Percentiles rank a stretch among this genome's conserved stretches.
phyloP scores from a whole-genome alignment of 495 filamentous ascomycete genomes.

The Emericellopsis terricola region DNA sequence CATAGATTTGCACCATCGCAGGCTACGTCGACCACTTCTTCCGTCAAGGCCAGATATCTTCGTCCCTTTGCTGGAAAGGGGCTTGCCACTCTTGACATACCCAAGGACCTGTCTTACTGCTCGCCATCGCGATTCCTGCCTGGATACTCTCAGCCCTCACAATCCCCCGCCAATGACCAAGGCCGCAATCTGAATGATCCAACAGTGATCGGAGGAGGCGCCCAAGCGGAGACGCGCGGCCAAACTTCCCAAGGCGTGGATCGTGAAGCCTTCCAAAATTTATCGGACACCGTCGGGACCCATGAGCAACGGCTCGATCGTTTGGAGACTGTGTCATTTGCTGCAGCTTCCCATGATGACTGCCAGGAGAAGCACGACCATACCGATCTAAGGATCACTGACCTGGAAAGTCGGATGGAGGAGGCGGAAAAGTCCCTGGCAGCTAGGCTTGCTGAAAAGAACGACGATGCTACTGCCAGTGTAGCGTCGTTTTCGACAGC shows the following conservation, averaged over 20 bases:
- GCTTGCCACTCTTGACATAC: slow-evolving; percentile 20
- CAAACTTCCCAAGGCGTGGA: slow-evolving; percentile 1
- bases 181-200: no score
- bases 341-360: slow-evolving; percentile 34
- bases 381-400: slow-evolving; percentile 36
- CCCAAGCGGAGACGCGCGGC: background rate
- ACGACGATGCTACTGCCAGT: slow-evolving; percentile 24
- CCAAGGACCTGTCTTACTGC: slow-evolving; percentile 6
- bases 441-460: background rate
- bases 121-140: no score
- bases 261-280: slow-evolving; percentile 13
- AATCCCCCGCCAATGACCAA: background rate
- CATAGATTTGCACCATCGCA: slow-evolving; percentile 31
- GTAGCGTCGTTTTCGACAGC: slow-evolving; percentile 26
- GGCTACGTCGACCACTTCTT: slow-evolving; percentile 25
- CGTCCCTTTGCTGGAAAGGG: slow-evolving; percentile 30
- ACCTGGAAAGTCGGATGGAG: slow-evolving; percentile 41
- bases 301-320: slow-evolving; percentile 37
- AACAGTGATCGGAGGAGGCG: no score
- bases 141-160: no score
- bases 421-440: slow-evolving; percentile 37
- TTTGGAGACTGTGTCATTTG: slow-evolving; percentile 43
- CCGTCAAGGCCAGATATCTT: slow-evolving; percentile 23
- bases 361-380: slow-evolving; percentile 38
- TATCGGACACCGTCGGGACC: slow-evolving; percentile 22